Evolutionary conservation across 192 early-diverging fungal genomes (phyloP).

Genomic region (Oehlia diaphana): DNA sequence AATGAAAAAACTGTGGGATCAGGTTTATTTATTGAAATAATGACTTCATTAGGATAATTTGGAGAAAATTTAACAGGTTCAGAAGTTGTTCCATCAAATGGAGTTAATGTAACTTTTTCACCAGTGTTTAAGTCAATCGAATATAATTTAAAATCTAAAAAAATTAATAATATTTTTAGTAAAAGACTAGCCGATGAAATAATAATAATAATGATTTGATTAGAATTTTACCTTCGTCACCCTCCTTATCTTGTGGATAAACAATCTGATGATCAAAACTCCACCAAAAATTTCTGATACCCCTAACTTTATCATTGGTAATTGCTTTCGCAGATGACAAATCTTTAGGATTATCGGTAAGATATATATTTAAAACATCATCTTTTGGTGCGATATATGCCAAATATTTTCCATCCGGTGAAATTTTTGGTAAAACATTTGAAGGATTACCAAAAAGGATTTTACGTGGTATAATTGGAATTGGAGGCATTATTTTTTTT

Average conservation of each 20-base stretch:
- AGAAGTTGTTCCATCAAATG: background rate
- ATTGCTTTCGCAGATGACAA: slow-evolving; percentile 26
- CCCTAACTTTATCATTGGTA: slow-evolving; percentile 35
- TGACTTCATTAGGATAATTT: slow-evolving; percentile 32
- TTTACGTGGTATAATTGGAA: background rate
- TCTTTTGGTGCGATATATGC: slow-evolving; percentile 40
- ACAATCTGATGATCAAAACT: slow-evolving; percentile 35
- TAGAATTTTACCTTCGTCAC: slow-evolving; percentile 34
- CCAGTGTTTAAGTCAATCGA: background rate
- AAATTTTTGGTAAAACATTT: background rate
- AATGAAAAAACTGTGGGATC: slow-evolving; percentile 35
- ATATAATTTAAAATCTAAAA: background rate
- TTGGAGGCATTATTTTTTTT: background rate
- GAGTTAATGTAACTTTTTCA: background rate
- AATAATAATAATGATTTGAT: too few species aligned
- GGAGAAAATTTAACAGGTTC: slow-evolving; percentile 18
- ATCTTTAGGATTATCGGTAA: slow-evolving; percentile 24
- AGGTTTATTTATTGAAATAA: slow-evolving; percentile 36
- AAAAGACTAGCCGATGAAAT: too few species aligned
- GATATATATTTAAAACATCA: slow-evolving; percentile 36
- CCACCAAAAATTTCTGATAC: slow-evolving; percentile 37
- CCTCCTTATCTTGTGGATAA: slow-evolving; percentile 38
- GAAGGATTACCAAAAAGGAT: background rate
- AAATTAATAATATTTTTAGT: background rate
- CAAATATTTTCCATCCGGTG: slow-evolving; percentile 28